Percentiles rank a stretch among this genome's conserved stretches.
phyloP scores from a whole-genome alignment of 116 monocot genomes.

The Iris pallida region DNA sequence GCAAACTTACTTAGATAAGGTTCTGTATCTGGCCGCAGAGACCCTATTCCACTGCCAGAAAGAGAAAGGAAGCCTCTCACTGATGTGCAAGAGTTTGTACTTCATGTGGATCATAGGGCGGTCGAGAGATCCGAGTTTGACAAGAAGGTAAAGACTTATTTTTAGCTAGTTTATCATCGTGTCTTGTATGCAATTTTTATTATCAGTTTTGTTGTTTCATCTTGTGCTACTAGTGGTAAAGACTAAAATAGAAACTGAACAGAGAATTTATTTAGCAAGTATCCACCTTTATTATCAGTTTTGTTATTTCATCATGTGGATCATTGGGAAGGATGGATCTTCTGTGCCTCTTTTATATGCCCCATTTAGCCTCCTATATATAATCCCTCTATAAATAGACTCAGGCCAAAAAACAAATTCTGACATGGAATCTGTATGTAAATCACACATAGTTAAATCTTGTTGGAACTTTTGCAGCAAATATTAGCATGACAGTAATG shows the following conservation, averaged over 20 bases:
- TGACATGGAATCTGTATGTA: too few relatives aligned
- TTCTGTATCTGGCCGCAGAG: slow-evolving; percentile 30
- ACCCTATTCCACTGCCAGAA: slow-evolving; percentile 70
- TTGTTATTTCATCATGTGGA: not conserved
- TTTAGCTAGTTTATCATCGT: not conserved
- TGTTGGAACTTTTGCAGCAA: too few relatives aligned
- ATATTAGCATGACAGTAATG: too few relatives aligned
- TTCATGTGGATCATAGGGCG: slow-evolving; percentile 75
- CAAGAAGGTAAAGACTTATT: slow-evolving; percentile 52
- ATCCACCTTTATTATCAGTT: too few relatives aligned
- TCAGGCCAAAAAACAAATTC: too few relatives aligned
- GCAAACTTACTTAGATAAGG: not conserved
- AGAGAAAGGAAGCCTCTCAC: slow-evolving; percentile 82
- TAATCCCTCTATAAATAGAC: too few relatives aligned
- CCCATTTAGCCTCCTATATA: too few relatives aligned
- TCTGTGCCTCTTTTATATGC: too few relatives aligned
- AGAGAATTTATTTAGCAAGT: not conserved
- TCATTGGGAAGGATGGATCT: too few relatives aligned
- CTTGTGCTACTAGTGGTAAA: not conserved
- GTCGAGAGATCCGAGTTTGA: slow-evolving; percentile 74
- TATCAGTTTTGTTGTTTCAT: too few relatives aligned
- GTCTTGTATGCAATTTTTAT: not conserved
- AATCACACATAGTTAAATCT: too few relatives aligned
- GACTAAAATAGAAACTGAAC: not conserved
- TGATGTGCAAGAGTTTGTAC: slow-evolving; percentile 68